phyloP scores from a whole-genome alignment of 2,329 filamentous ascomycete species.

The Colletotrichum tamarilloi region DNA sequence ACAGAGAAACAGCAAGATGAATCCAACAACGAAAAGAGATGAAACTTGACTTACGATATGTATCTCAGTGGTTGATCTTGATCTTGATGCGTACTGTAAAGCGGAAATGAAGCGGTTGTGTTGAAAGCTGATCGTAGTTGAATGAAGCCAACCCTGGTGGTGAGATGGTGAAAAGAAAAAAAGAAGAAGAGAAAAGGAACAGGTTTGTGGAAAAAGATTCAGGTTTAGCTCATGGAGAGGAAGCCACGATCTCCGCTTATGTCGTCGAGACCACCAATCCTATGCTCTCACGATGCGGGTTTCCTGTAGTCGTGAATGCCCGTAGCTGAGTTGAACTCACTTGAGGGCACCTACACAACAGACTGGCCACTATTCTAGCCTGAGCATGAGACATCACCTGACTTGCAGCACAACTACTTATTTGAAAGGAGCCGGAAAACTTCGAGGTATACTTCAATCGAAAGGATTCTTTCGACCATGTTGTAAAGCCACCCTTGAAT shows the following conservation, averaged over 20 bases:
- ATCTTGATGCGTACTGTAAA: not conserved
- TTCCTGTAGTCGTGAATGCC: not conserved
- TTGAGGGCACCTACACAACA: not conserved
- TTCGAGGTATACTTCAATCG: not conserved
- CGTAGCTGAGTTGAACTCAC: too few relatives aligned
- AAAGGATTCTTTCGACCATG: not conserved
- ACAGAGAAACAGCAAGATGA: not conserved
- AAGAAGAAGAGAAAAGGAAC: not conserved
- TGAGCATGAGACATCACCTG: not conserved
- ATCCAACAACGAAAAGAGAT: not conserved
- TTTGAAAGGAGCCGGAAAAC: not conserved
- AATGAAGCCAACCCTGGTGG: not conserved
- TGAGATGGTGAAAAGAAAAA: not conserved
- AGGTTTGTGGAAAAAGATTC: not conserved
- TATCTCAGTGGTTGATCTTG: not conserved
- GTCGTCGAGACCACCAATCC: not conserved
- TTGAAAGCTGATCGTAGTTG: not conserved
- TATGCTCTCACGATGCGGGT: not conserved
- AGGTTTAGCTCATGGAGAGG: not conserved
- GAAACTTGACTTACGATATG: not conserved
- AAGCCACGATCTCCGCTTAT: not conserved
- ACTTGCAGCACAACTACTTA: not conserved
- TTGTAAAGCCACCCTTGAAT: not conserved
- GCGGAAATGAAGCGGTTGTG: not conserved
- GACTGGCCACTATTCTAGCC: not conserved